A percentile compares a stretch with the other conserved stretches of the same genome.
Conservation (phyloP, 2,329 filamentous ascomycete genomes). For the Colletotrichum caudatum region DNA sequence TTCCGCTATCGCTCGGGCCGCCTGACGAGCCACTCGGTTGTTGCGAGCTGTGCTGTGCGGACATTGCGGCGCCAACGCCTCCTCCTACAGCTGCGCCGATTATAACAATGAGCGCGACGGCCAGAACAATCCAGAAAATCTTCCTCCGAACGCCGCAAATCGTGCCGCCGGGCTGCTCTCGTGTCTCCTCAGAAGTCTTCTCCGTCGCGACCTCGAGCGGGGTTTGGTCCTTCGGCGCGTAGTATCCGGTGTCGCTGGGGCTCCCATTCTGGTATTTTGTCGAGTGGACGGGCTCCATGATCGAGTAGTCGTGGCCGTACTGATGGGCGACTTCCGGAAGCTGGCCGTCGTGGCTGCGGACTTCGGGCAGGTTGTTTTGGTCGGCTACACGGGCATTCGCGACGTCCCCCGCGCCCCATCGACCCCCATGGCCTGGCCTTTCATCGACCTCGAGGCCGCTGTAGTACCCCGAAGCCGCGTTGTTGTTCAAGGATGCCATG, state of each 20-base stretch:
- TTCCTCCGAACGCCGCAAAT: constrained; percentile 39
- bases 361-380: constrained; percentile 29
- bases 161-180: not conserved
- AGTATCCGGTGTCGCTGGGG: constrained; percentile 8
- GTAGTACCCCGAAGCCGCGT: constrained; percentile 28
- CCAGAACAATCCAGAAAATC: constrained; percentile 37
- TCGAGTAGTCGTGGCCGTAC: constrained; percentile 17
- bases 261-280: not conserved
- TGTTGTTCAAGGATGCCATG: constrained; percentile 29
- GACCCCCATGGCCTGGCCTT: constrained; percentile 12
- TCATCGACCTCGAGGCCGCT: constrained; percentile 34
- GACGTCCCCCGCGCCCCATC: constrained; percentile 7
- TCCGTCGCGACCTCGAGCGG: constrained; percentile 14
- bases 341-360: constrained; percentile 9
- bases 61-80: constrained; percentile 31
- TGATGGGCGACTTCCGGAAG: constrained; percentile 26
- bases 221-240: constrained; percentile 24
- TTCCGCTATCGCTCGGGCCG: constrained; percentile 2
- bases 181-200: not conserved
- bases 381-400: constrained; percentile 22
- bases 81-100: constrained; percentile 33
- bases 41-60: constrained; percentile 25
- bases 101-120: constrained; percentile 15
- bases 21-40: constrained; percentile 17
- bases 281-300: constrained; percentile 22